phyloP scores from a whole-genome alignment of 2,329 filamentous ascomycete species.

The Mycogone perniciosa region DNA sequence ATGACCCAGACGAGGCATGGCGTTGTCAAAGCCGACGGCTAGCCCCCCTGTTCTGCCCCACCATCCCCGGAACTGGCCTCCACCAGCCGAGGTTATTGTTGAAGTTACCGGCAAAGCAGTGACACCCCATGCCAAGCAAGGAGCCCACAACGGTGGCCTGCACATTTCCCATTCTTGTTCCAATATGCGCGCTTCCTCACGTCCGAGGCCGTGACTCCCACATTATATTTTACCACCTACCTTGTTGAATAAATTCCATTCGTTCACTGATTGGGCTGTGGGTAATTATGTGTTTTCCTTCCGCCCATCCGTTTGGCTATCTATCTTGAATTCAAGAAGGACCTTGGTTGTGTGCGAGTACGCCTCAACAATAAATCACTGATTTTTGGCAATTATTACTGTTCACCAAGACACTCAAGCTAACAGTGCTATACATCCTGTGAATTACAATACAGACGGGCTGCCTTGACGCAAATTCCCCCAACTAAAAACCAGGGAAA shows the following conservation, averaged over 20 bases:
- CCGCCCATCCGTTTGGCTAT: not conserved
- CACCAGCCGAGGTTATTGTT: conserved; percentile 9
- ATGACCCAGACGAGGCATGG: conserved; percentile 8
- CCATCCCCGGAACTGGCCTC: conserved; percentile 5
- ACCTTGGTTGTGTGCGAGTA: not conserved
- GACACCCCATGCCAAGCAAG: not conserved
- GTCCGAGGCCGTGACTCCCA: not conserved
- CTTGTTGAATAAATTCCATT: not conserved
- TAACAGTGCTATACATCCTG: not conserved
- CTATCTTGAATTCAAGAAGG: not conserved
- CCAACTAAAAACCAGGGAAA: too few relatives aligned
- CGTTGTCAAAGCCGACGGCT: conserved; percentile 4
- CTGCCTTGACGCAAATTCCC: not conserved
- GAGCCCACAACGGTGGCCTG: not conserved
- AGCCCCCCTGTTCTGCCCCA: conserved; percentile 4
- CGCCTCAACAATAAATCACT: not conserved
- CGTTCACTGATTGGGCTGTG: too few relatives aligned
- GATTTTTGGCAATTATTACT: not conserved
- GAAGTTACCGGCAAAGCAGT: not conserved
- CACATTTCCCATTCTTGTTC: not conserved
- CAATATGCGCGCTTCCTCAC: not conserved
- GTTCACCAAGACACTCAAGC: not conserved
- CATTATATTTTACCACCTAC: not conserved
- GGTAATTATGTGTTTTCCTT: not conserved
- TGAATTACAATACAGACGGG: not conserved